Evolutionary conservation across 1,139 yeast genomes (phyloP).

Genomic region (Nakaseomyces kungkrabaensis): DNA sequence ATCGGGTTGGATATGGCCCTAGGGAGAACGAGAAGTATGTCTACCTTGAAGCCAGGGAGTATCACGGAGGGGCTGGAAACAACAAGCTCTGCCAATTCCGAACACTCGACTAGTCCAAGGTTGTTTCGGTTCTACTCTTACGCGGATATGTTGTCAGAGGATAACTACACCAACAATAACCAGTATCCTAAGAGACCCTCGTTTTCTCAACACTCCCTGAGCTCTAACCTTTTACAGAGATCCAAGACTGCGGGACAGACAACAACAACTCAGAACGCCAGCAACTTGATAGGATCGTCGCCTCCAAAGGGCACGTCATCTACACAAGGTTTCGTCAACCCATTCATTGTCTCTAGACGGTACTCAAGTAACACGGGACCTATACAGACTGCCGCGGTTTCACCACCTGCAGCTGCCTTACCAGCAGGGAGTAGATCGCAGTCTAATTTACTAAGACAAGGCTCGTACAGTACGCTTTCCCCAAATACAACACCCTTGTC

Average conservation of each 20-base stretch:
- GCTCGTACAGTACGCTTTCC: constrained; percentile 2
- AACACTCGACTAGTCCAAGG: constrained; percentile 5
- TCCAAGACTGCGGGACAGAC: constrained; percentile 1
- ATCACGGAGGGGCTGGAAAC: constrained; percentile 7
- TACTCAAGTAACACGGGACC: constrained; percentile 5
- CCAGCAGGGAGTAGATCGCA: constrained; percentile 3
- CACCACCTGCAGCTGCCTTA: background rate
- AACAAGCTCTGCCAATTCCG: background rate
- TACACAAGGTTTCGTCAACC: constrained; percentile 3
- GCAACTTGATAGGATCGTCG: background rate
- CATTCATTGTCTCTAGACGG: constrained; percentile 5
- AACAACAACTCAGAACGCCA: background rate
- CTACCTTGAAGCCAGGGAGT: constrained; percentile 6
- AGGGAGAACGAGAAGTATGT: constrained; percentile 32
- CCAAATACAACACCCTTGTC: constrained; percentile 1
- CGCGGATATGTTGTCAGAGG: constrained; percentile 68
- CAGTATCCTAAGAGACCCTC: constrained; percentile 4
- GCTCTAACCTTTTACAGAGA: constrained; percentile 1
- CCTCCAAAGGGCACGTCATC: background rate
- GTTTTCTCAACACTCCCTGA: background rate
- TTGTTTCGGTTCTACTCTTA: constrained; percentile 61
- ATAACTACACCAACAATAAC: constrained; percentile 21
- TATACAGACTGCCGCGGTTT: background rate
- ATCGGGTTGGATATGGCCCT: constrained; percentile 53
- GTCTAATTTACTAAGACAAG: background rate